Percentiles rank a stretch among this genome's conserved stretches.
These are phyloP conservation scores for Camptophora hylomeconis DNA, from an alignment of 2,329 filamentous ascomycete genomes.

Conservation along the genomic window DNA sequence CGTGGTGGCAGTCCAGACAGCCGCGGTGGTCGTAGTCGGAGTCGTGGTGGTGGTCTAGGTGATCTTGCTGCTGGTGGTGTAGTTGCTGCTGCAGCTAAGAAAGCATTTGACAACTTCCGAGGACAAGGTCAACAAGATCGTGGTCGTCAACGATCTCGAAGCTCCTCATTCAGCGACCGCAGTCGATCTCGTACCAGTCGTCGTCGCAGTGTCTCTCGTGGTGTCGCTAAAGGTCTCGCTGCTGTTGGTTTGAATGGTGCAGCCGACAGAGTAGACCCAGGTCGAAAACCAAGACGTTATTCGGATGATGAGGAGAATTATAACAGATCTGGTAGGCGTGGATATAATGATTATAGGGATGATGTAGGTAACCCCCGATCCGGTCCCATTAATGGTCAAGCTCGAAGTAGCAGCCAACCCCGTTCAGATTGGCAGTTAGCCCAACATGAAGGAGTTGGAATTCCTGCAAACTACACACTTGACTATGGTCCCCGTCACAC, in stretches of 20 bases:
- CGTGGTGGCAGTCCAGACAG: slow-evolving; percentile 16
- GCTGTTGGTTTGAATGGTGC: slow-evolving; percentile 29
- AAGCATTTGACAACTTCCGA: slow-evolving; percentile 31
- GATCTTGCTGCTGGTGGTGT: slow-evolving; percentile 30
- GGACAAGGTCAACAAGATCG: slow-evolving; percentile 28
- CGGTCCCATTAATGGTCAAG: slow-evolving; percentile 13
- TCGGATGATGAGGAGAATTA: slow-evolving; percentile 22
- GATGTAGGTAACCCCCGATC: slow-evolving; percentile 29
- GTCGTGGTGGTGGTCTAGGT: slow-evolving; percentile 29
- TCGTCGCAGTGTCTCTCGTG: slow-evolving; percentile 30
- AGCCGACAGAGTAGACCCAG: slow-evolving; percentile 18
- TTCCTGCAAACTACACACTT: slow-evolving; percentile 12
- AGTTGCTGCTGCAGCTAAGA: slow-evolving; percentile 35
- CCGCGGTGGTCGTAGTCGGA: slow-evolving; percentile 26
- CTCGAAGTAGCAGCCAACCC: slow-evolving; percentile 17
- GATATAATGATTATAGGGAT: slow-evolving; percentile 16
- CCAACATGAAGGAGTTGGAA: no score
- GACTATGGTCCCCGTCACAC: slow-evolving; percentile 16
- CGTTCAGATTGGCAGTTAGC: no score
- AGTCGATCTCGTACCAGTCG: slow-evolving; percentile 38
- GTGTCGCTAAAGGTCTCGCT: slow-evolving; percentile 31
- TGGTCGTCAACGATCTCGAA: slow-evolving; percentile 27
- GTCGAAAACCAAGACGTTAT: slow-evolving; percentile 18
- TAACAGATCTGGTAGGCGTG: slow-evolving; percentile 1
- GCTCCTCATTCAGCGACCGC: slow-evolving; percentile 38